Evolutionary conservation across 768 basidiomycete genomes (phyloP).

Genomic region (Aureoboletus auriporus): DNA sequence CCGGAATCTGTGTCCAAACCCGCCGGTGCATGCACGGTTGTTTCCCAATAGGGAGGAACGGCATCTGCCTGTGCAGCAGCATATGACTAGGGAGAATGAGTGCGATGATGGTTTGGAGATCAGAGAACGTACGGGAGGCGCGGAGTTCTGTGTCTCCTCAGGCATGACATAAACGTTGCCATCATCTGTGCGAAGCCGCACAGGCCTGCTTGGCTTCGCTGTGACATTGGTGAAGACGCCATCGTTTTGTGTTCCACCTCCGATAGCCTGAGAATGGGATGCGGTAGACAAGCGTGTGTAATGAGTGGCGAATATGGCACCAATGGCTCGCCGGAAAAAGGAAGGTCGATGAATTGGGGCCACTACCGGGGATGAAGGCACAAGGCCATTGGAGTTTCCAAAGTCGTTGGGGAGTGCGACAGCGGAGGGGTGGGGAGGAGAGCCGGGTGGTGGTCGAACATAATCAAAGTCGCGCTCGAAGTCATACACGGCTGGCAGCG

Average conservation of each 20-base stretch:
- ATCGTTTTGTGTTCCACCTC: conserved; percentile 79
- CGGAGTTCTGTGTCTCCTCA: conserved; percentile 76
- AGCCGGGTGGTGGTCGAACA: conserved; percentile 69
- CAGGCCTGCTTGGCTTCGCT: conserved; percentile 68
- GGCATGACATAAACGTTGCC: conserved; percentile 64
- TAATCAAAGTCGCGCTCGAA: conserved; percentile 79
- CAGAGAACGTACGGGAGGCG: conserved; percentile 70
- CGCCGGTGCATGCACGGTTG: conserved; percentile 80
- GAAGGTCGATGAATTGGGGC: conserved; percentile 37
- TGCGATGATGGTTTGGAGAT: not conserved
- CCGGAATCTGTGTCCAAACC: conserved; percentile 46
- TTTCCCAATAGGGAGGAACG: conserved; percentile 96
- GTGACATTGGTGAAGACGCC: conserved; percentile 95
- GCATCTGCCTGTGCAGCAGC: conserved; percentile 83
- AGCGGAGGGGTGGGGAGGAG: conserved; percentile 60
- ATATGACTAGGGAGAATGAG: conserved; percentile 57
- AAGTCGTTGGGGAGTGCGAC: conserved; percentile 59
- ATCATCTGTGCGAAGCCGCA: conserved; percentile 45
- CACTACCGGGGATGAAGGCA: conserved; percentile 48
- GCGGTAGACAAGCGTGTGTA: conserved; percentile 52
- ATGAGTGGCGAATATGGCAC: conserved; percentile 58
- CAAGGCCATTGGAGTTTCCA: conserved; percentile 68
- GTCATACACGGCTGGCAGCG: conserved; percentile 49
- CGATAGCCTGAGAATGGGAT: conserved; percentile 34
- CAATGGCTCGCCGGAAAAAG: conserved; percentile 56